Evolutionary conservation across 2,329 filamentous ascomycete species (phyloP), one percentile per base, ranked within the genome.

Genomic region (Didymosphaeria variabile): DNA sequence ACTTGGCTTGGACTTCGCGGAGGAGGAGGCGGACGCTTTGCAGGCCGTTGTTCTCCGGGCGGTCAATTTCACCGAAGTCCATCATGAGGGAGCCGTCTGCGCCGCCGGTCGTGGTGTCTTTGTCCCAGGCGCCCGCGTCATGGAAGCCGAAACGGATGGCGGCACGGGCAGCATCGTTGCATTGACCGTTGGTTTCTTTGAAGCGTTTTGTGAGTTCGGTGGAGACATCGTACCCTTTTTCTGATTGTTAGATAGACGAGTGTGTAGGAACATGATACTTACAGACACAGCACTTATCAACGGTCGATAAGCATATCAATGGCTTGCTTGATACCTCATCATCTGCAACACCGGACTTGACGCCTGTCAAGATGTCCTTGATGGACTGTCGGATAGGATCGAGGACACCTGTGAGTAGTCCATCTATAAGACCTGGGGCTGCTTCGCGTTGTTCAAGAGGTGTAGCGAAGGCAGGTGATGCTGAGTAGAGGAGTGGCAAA

Each of bases 11-110:
- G 66, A 84, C 79, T 1, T 63, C 60, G 40, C 74, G 70, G 3
- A 82, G 77, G 26, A 79, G 69, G 3, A 60, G 61, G 6, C 79
- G 79, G 44, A 84, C 81, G 8, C 68, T 72, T 58, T 79, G 70
- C 4, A 87, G 76, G 0, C 84, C 84, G n/a, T 69, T 74, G 71
- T 87, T 79, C 42, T 80, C 77, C 1, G 64, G 36, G 3, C 80
- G 71, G 12, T 66, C 60, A 21, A 77, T 69, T 60, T 81, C 80
- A 26, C 73, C 69, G 45, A 76, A 68, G 32, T 74, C 68, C 60
- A 81, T 77, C 19, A 80, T 62, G 12, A 82, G 69, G 1, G 78
- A 80, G 42, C 80, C 80, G 57, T 82, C 79, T 17, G 79, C 80
- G 42, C 79, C 80, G 15, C 78, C 75, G 3, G 68, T 68, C 38